These are phyloP conservation scores for Amylocystis lapponica DNA, from an alignment of 768 basidiomycete species.

Conservation along the genomic window DNA sequence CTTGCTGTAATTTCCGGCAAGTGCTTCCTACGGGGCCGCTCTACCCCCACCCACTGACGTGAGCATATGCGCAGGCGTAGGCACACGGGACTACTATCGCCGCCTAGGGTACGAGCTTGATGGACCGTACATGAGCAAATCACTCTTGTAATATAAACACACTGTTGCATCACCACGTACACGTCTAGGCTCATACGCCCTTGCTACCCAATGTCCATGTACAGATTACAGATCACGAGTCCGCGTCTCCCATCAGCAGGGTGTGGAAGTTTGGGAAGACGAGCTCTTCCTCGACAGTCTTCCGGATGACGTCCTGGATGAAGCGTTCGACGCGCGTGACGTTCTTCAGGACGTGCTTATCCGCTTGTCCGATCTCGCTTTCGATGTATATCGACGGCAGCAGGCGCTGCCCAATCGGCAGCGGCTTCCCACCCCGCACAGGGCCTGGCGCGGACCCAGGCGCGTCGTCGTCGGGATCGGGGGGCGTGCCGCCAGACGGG, in stretches of 20 bases:
- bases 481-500: slow-evolving; percentile 43
- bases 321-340: slow-evolving; percentile 94
- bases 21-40: slow-evolving; percentile 15
- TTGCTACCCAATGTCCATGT: neutral
- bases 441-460: slow-evolving; percentile 26
- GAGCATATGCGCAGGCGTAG: slow-evolving; percentile 63
- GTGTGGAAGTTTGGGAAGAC: slow-evolving; percentile 97
- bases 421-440: slow-evolving; percentile 51
- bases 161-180: neutral
- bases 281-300: slow-evolving; percentile 91
- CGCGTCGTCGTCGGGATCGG: slow-evolving; percentile 59
- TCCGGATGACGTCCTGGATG: slow-evolving; percentile 92
- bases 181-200: neutral
- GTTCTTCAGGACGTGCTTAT: slow-evolving; percentile 94
- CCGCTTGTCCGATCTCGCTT: slow-evolving; percentile 92
- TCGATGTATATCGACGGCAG: slow-evolving; percentile 88
- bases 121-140: slow-evolving; percentile 97
- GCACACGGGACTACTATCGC: slow-evolving; percentile 95
- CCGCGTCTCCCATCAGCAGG: slow-evolving; percentile 21
- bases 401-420: slow-evolving; percentile 77
- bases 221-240: neutral
- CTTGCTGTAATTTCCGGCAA: slow-evolving; percentile 94
- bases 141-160: slow-evolving; percentile 32
- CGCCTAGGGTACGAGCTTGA: slow-evolving; percentile 92
- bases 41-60: slow-evolving; percentile 1